These are phyloP conservation scores for Pestalotiopsis sp. DNA, from an alignment of 2,329 filamentous ascomycete genomes.

Conservation along the genomic window DNA sequence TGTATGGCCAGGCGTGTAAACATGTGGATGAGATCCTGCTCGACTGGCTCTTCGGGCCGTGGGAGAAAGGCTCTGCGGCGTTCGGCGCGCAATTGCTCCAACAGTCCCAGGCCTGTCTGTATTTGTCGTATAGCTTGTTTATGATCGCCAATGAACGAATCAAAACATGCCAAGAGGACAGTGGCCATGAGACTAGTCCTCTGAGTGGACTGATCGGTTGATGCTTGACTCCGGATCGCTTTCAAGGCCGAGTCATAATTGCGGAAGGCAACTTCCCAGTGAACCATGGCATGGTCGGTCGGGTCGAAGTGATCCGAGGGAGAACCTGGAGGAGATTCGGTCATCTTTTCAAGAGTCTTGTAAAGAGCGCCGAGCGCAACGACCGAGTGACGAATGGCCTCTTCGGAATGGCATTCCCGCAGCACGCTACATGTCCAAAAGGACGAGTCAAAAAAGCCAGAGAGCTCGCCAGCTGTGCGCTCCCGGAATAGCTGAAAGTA, in stretches of 20 bases:
- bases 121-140: conserved; percentile 64
- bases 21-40: conserved; percentile 64
- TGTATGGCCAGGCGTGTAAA: conserved; percentile 67
- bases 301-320: conserved; percentile 37
- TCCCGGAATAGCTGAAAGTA: conserved; percentile 66
- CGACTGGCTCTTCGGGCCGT: conserved; percentile 49
- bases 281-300: conserved; percentile 44
- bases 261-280: conserved; percentile 63
- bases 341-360: conserved; percentile 64
- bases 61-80: conserved; percentile 41
- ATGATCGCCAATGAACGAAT: conserved; percentile 68
- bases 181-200: conserved; percentile 65
- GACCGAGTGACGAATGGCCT: conserved; percentile 66
- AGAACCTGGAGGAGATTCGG: conserved; percentile 51
- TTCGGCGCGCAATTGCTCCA: conserved; percentile 55
- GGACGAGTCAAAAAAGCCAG: conserved; percentile 67
- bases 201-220: conserved; percentile 47
- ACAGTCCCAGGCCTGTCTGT: conserved; percentile 56
- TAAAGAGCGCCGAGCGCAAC: conserved; percentile 69
- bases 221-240: conserved; percentile 47
- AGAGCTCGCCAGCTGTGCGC: conserved; percentile 64
- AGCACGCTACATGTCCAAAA: conserved; percentile 68
- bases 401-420: conserved; percentile 64
- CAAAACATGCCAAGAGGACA: conserved; percentile 68
- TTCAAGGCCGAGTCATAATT: conserved; percentile 62